Conservation (phyloP, 257 asterid species). For the Solanum pennellii region DNA sequence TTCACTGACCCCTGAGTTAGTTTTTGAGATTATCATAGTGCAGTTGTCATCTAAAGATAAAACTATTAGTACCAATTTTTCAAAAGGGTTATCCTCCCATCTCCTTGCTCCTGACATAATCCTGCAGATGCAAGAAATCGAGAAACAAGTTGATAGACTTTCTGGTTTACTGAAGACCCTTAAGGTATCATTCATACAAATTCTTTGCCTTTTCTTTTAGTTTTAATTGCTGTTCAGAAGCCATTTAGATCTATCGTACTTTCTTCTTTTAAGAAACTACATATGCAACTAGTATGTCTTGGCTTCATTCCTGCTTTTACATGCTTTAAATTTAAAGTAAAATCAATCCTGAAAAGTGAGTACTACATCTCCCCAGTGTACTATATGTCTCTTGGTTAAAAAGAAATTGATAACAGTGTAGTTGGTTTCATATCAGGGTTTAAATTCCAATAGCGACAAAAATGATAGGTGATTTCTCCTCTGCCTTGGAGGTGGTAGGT, state of each 20-base stretch:
- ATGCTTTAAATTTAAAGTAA: background rate
- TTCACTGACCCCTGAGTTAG: background rate
- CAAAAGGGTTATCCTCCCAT: background rate
- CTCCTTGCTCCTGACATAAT: background rate
- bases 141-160: constrained; percentile 58
- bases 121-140: constrained; percentile 64
- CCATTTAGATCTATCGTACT: background rate
- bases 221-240: background rate
- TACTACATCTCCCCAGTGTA: background rate
- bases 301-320: background rate
- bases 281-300: background rate
- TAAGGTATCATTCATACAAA: constrained; percentile 31
- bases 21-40: background rate
- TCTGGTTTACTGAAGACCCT: constrained; percentile 44
- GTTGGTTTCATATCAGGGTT: background rate
- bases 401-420: background rate
- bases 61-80: background rate
- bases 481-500: background rate
- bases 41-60: background rate
- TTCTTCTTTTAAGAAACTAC: background rate
- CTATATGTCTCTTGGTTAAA: background rate
- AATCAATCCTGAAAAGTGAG: background rate
- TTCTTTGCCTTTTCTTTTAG: background rate
- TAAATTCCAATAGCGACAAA: background rate
- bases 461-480: background rate